Evolutionary conservation across 2,329 filamentous ascomycete genomes (phyloP).

Genomic region (Acrocalymma vagum): DNA sequence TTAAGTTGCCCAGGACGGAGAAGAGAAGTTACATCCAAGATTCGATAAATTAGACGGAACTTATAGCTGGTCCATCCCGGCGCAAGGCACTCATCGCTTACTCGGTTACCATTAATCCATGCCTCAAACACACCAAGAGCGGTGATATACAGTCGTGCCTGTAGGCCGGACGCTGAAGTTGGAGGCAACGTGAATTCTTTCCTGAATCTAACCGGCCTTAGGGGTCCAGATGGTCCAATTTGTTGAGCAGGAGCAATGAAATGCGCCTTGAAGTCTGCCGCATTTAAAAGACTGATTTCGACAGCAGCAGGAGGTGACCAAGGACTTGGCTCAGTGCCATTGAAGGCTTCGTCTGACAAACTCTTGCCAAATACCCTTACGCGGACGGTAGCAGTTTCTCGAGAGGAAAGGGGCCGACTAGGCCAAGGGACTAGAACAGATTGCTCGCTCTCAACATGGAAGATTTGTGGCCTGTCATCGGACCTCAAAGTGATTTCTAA

Average conservation of each 20-base stretch:
- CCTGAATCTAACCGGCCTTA: conserved; percentile 45
- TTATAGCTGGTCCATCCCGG: conserved; percentile 63
- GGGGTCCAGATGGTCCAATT: conserved; percentile 25
- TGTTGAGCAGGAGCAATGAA: conserved; percentile 27
- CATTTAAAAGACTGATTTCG: conserved; percentile 44
- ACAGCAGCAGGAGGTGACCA: conserved; percentile 41
- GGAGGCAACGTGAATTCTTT: conserved; percentile 27
- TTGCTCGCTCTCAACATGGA: conserved; percentile 40
- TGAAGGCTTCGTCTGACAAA: too few relatives aligned
- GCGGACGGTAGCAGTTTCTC: conserved; percentile 35
- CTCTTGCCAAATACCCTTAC: conserved; percentile 34
- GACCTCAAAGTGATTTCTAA: conserved; percentile 48
- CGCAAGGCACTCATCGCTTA: conserved; percentile 44
- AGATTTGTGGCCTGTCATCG: conserved; percentile 18
- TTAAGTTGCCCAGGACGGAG: conserved; percentile 49
- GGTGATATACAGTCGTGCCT: conserved; percentile 27
- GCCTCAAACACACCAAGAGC: conserved; percentile 23
- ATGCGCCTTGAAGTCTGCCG: conserved; percentile 41
- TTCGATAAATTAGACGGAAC: conserved; percentile 61
- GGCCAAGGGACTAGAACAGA: conserved; percentile 59
- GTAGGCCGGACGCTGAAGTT: conserved; percentile 5
- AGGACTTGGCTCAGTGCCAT: conserved; percentile 15
- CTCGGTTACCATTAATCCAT: conserved; percentile 21
- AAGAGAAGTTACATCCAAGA: conserved; percentile 59
- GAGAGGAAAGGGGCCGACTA: conserved; percentile 33